Percentiles rank a stretch among this genome's conserved stretches.
Conservation (phyloP, 2,329 filamentous ascomycete species). For the Lecanicillium sp. region DNA sequence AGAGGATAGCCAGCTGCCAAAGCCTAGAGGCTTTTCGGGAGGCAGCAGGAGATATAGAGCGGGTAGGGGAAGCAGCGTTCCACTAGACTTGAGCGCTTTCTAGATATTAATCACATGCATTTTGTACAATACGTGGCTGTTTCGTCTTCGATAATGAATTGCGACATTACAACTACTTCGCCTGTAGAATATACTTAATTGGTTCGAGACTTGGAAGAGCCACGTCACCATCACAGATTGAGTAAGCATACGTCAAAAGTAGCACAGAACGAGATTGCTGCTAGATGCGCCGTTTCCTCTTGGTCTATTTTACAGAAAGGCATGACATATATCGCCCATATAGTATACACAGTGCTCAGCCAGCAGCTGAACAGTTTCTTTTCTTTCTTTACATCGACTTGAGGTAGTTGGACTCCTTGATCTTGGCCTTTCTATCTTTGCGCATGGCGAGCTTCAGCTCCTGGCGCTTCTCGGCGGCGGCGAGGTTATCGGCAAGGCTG, state of each 20-base stretch:
- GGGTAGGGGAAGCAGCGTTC: slow-evolving; percentile 88
- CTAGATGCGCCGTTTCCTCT: not conserved
- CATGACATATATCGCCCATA: slow-evolving; percentile 16
- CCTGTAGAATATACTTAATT: no score
- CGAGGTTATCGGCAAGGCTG: slow-evolving; percentile 38
- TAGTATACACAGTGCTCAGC: slow-evolving; percentile 23
- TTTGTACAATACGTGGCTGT: not conserved
- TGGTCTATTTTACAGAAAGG: slow-evolving; percentile 13
- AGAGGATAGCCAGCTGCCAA: slow-evolving; percentile 73
- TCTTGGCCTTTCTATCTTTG: slow-evolving; percentile 65
- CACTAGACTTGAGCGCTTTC: slow-evolving; percentile 68
- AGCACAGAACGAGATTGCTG: no score
- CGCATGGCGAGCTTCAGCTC: slow-evolving; percentile 67
- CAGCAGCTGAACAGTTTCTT: not conserved
- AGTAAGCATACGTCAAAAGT: not conserved
- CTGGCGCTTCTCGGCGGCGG: slow-evolving; percentile 46
- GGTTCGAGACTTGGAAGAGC: no score
- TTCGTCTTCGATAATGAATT: not conserved
- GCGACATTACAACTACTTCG: no score
- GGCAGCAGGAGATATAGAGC: slow-evolving; percentile 76
- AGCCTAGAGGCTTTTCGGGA: slow-evolving; percentile 75
- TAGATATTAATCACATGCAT: slow-evolving; percentile 15
- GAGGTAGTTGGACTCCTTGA: slow-evolving; percentile 83
- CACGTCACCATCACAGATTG: slow-evolving; percentile 21
- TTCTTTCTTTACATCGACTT: slow-evolving; percentile 58